phyloP scores from a whole-genome alignment of 2,329 filamentous ascomycete genomes.

The Teratosphaeria destructans region DNA sequence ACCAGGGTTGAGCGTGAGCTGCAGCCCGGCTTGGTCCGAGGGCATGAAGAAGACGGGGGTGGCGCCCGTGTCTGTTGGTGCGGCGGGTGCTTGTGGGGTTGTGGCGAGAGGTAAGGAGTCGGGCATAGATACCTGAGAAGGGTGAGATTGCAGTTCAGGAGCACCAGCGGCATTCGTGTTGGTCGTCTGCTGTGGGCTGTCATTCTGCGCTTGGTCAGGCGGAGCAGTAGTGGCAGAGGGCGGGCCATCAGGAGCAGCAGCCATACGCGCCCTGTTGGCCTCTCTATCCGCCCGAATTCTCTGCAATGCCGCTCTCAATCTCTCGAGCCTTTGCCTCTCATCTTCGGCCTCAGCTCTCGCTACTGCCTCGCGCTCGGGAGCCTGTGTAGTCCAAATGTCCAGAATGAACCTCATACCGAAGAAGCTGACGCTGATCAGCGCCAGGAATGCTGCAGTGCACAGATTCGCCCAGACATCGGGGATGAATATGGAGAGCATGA shows the following conservation, averaged over 20 bases:
- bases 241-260: slow-evolving; percentile 4
- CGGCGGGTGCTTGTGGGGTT: slow-evolving; percentile 37
- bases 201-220: not conserved
- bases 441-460: slow-evolving; percentile 47
- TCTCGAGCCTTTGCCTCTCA: slow-evolving; percentile 14
- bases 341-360: slow-evolving; percentile 35
- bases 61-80: slow-evolving; percentile 36
- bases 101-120: slow-evolving; percentile 32
- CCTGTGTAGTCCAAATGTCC: slow-evolving; percentile 57
- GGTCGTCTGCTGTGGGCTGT: not conserved
- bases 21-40: slow-evolving; percentile 45
- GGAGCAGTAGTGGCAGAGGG: not conserved
- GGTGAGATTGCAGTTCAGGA: not conserved
- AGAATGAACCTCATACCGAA: slow-evolving; percentile 56
- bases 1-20: slow-evolving; percentile 18
- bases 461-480: slow-evolving; percentile 46
- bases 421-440: slow-evolving; percentile 50
- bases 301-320: slow-evolving; percentile 12
- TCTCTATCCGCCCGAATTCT: slow-evolving; percentile 12
- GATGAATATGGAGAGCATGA: slow-evolving; percentile 46
- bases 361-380: slow-evolving; percentile 35
- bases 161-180: not conserved
- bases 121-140: slow-evolving; percentile 7
- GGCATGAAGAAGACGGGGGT: slow-evolving; percentile 44
- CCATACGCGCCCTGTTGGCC: not conserved